phyloP scores from a whole-genome alignment of 2,329 filamentous ascomycete species.

The Sarocladium brachiariae region DNA sequence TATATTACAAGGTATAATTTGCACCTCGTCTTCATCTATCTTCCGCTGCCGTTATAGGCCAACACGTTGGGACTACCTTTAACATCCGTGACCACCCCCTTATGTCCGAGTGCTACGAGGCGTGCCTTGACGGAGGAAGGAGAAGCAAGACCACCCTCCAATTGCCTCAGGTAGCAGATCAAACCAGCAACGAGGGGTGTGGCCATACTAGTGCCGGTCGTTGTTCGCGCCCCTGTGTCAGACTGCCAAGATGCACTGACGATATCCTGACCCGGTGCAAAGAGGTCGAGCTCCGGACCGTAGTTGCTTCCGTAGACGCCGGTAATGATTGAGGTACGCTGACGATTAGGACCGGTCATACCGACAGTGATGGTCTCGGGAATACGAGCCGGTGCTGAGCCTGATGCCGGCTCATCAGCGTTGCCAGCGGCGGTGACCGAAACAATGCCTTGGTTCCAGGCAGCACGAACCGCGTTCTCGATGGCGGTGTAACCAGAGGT shows the following conservation, averaged over 20 bases:
- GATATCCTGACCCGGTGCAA: constrained; percentile 38
- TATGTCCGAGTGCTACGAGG: not conserved
- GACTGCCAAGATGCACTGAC: not conserved
- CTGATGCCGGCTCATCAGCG: constrained; percentile 27
- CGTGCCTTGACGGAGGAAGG: not conserved
- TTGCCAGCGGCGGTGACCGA: constrained; percentile 51
- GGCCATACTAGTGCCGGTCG: constrained; percentile 49
- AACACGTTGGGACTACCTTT: constrained; percentile 38
- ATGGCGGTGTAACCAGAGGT: constrained; percentile 29
- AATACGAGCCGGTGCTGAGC: constrained; percentile 25
- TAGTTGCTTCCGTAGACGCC: constrained; percentile 41
- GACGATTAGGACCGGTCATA: constrained; percentile 22
- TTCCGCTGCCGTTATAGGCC: constrained; percentile 40
- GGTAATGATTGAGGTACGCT: constrained; percentile 46
- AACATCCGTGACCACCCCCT: not conserved
- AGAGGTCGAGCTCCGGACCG: constrained; percentile 41
- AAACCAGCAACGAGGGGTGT: constrained; percentile 55
- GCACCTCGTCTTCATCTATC: not conserved
- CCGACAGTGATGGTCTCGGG: constrained; percentile 26
- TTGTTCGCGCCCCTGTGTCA: not conserved
- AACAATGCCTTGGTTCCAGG: constrained; percentile 39
- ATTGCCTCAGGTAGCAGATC: constrained; percentile 26
- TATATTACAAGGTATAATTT: too few species aligned
- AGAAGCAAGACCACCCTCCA: not conserved
- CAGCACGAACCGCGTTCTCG: constrained; percentile 41